phyloP scores from a whole-genome alignment of 2,329 filamentous ascomycete species.

The Periconia sp. region DNA sequence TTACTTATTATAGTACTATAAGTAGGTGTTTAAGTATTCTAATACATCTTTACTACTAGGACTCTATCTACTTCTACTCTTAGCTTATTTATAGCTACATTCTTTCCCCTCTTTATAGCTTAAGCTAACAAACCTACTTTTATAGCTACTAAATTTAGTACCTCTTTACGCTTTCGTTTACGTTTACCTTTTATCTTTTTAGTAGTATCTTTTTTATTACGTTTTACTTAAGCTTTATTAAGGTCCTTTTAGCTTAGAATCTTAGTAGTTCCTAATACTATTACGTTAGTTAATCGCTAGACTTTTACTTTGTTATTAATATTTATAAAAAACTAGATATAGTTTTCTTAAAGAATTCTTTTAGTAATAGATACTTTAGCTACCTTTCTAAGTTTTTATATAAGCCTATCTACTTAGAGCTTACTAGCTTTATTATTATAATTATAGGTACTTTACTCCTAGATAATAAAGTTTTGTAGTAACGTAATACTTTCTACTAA shows the following conservation, averaged over 20 bases:
- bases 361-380: slow-evolving; percentile 21
- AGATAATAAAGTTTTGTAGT: neutral
- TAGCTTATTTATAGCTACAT: no score
- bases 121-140: no score
- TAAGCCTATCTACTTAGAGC: slow-evolving; percentile 8
- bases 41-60: no score
- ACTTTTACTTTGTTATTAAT: slow-evolving; percentile 28
- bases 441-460: neutral
- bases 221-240: slow-evolving; percentile 17
- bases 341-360: slow-evolving; percentile 21
- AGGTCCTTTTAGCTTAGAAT: slow-evolving; percentile 28
- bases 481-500: slow-evolving; percentile 14
- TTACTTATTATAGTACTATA: no score
- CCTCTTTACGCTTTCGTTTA: slow-evolving; percentile 2
- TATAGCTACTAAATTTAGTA: neutral
- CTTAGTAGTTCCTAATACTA: slow-evolving; percentile 20
- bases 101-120: no score
- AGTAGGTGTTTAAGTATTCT: no score
- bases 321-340: slow-evolving; percentile 22
- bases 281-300: slow-evolving; percentile 19
- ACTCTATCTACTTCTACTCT: no score
- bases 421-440: slow-evolving; percentile 8
- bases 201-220: slow-evolving; percentile 20
- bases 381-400: slow-evolving; percentile 17
- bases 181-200: slow-evolving; percentile 8